Evolutionary conservation across 1,284 basidiomycete genomes (phyloP).

Genomic region (Amylostereum areolatum): DNA sequence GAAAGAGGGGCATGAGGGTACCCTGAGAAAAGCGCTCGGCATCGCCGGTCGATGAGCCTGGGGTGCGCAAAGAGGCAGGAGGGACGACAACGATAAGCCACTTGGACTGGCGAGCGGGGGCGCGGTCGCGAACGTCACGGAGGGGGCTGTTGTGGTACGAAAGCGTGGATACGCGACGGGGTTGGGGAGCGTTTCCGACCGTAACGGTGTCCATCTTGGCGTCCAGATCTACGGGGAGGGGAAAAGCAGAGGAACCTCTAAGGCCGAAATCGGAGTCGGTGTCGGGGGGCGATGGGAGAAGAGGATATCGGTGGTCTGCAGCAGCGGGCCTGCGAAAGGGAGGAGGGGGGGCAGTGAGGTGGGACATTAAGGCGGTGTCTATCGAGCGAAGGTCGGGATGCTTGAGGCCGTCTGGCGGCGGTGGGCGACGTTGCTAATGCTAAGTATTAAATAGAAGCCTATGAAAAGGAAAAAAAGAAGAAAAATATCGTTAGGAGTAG

Average conservation of each 20-base stretch:
- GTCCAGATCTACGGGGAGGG: no score
- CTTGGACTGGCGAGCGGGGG: constrained; percentile 38
- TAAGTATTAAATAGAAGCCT: no score
- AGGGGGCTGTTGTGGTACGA: constrained; percentile 50
- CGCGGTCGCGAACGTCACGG: constrained; percentile 43
- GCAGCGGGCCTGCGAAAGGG: constrained; percentile 43
- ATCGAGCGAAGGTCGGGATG: constrained; percentile 13
- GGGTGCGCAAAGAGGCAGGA: constrained; percentile 48
- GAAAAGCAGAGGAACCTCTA: no score
- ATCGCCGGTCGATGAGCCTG: constrained; percentile 35
- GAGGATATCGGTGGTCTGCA: constrained; percentile 36
- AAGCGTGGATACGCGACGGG: constrained; percentile 36
- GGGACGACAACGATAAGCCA: constrained; percentile 67
- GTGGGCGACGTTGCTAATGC: no score
- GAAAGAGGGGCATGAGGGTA: constrained; percentile 67
- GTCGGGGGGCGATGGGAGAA: constrained; percentile 49
- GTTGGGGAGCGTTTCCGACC: not conserved
- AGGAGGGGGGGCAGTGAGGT: constrained; percentile 36
- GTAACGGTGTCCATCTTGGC: no score
- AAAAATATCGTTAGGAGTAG: no score
- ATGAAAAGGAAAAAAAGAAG: no score
- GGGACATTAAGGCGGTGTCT: constrained; percentile 35
- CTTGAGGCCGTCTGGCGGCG: no score
- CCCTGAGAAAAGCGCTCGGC: constrained; percentile 57
- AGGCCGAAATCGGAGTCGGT: constrained; percentile 35